Percentiles rank a stretch among this genome's conserved stretches.
phyloP scores from a whole-genome alignment of 805 yeast species.

The Schwanniomyces polymorphus region DNA sequence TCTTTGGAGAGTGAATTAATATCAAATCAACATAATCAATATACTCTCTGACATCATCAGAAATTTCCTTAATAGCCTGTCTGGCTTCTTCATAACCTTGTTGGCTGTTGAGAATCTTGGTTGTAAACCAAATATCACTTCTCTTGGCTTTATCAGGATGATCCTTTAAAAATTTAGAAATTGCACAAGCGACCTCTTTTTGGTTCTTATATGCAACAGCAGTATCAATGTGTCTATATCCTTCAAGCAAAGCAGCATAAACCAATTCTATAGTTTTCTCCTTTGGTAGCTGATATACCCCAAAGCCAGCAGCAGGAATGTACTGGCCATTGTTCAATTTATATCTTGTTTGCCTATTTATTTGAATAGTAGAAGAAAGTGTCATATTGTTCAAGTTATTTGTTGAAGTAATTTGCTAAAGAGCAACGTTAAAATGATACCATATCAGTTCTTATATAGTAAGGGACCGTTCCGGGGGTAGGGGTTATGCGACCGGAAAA shows the following conservation, averaged over 20 bases:
- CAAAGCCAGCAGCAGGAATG: constrained; percentile 60
- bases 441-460: too few species aligned
- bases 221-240: constrained; percentile 74
- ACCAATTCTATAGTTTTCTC: constrained; percentile 44
- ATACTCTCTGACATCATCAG: constrained; percentile 26
- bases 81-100: constrained; percentile 39
- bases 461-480: too few species aligned
- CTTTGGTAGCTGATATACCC: constrained; percentile 48
- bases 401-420: too few species aligned
- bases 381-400: too few species aligned
- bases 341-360: constrained; percentile 33
- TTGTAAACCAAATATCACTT: constrained; percentile 37
- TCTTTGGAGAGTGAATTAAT: constrained; percentile 54
- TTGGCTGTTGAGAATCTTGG: constrained; percentile 28
- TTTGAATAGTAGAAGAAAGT: constrained; percentile 32
- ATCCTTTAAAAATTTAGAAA: constrained; percentile 50
- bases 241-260: constrained; percentile 56
- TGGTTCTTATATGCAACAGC: constrained; percentile 73
- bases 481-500: too few species aligned
- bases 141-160: constrained; percentile 30
- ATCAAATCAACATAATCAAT: constrained; percentile 42
- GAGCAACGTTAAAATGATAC: too few species aligned
- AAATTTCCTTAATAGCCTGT: constrained; percentile 26
- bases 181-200: constrained; percentile 58
- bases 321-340: constrained; percentile 53